Evolutionary conservation across 129 eudicot species (phyloP).

Genomic region (Chrysanthemum lavandulifolium): DNA sequence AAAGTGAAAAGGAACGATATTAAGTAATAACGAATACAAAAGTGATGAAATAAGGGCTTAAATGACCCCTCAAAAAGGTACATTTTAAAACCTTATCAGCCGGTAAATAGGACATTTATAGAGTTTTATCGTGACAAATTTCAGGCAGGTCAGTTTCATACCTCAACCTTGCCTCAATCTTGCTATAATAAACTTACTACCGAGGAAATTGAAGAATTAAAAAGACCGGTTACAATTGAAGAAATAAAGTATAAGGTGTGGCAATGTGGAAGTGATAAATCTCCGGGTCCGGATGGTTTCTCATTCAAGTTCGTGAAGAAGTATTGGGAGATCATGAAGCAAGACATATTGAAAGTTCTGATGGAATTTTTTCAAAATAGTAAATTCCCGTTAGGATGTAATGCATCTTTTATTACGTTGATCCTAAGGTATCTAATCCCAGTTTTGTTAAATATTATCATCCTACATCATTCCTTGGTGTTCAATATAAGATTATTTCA

Average conservation of each 20-base stretch:
- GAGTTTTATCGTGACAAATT: background rate
- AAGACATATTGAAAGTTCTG: background rate
- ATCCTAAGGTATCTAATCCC: background rate
- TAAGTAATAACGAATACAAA: too few species aligned
- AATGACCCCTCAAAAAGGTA: too few species aligned
- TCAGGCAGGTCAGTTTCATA: background rate
- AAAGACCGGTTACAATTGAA: background rate
- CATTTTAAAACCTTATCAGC: too few species aligned
- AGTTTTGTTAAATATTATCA: background rate
- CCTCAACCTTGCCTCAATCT: background rate
- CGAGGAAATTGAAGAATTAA: background rate
- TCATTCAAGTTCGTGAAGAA: background rate
- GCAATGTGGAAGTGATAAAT: background rate
- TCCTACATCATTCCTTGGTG: background rate
- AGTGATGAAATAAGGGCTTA: too few species aligned
- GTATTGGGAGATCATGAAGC: background rate
- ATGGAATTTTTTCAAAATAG: background rate
- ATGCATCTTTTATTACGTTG: background rate
- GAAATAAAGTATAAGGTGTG: background rate
- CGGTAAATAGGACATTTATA: too few species aligned
- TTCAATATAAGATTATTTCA: background rate
- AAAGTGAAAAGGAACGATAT: too few species aligned
- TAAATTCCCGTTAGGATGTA: background rate
- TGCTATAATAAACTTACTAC: background rate
- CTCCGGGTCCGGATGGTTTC: constrained; percentile 4